Base-by-base conservation (phyloP, 306 rosid genomes). In the Cyamopsis tetragonoloba region DNA sequence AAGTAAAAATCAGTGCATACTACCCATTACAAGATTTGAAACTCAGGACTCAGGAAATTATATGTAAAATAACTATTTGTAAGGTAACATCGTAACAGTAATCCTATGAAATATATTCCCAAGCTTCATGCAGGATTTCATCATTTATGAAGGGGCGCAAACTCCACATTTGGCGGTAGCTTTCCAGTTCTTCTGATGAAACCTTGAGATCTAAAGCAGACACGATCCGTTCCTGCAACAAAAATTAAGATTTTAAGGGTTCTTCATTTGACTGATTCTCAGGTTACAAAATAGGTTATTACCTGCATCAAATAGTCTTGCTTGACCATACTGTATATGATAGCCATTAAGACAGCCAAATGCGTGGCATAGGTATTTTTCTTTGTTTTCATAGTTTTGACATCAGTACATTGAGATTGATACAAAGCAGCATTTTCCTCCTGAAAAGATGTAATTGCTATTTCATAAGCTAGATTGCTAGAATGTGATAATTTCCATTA, bases 281-380 rank as follows among this genome's bases (percentile, higher is more conserved):
- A 62, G 30, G 11, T 23, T 27, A 68, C 26, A 19, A 1, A 18
- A 37, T 15, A 0, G 66, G 13, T 15, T 9, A 71, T 49, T 73
- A 89, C 96, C 96, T 92, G 96, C 98, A 92, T 85, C 63, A 59
- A 32, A 56, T 75, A 79, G 60, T 92, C 90, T 79, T 84, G 87
- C 77, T 82, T 82, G 39, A 87, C 56, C 96, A 89, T 92, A 62
- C 80, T 56, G 59, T 85, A 82, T 53, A 89, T 19, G 54, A 76
- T 30, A 57, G 71, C 88, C 96, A 92, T 89, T 13, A 82, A 56
- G 37, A 57, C 22, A 58, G 84, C 86, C 53, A 76, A 82, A 65
- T 78, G 84, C 34, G 60, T 72, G 30, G 24, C 76, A 63, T 80
- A 82, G 30, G 15, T 35, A 55, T 31, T 82, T 75, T 68, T 22